Evolutionary conservation across 768 basidiomycete species (phyloP).

Genomic region (Lactarius vividus): DNA sequence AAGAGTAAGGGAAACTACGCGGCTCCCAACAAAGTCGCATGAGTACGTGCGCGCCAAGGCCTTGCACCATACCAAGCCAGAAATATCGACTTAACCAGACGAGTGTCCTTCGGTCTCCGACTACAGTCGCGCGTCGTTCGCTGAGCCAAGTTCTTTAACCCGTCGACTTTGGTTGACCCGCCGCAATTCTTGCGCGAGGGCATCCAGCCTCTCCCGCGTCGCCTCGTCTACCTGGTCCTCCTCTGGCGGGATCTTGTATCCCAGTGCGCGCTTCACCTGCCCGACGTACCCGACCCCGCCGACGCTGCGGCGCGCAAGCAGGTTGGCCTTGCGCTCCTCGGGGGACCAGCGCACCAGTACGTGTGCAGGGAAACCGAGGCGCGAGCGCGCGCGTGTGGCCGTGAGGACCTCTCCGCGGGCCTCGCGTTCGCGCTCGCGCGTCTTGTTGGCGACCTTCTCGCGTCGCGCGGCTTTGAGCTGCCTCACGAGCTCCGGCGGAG

Average conservation of each 20-base stretch:
- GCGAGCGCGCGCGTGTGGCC: slow-evolving; percentile 45
- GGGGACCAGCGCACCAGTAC: slow-evolving; percentile 52
- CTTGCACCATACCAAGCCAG: too few relatives aligned
- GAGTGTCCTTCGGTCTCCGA: background rate
- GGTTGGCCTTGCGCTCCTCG: slow-evolving; percentile 47
- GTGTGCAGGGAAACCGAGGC: slow-evolving; percentile 63
- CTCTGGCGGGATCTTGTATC: slow-evolving; percentile 45
- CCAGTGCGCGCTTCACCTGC: slow-evolving; percentile 54
- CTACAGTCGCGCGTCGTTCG: background rate
- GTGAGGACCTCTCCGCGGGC: slow-evolving; percentile 57
- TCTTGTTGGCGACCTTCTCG: slow-evolving; percentile 63
- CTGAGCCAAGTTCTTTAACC: background rate
- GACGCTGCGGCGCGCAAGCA: slow-evolving; percentile 46
- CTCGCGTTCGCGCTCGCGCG: slow-evolving; percentile 57
- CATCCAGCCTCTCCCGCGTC: slow-evolving; percentile 32
- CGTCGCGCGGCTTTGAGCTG: slow-evolving; percentile 54
- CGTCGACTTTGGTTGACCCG: slow-evolving; percentile 34
- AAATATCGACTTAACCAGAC: background rate
- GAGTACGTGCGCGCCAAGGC: too few relatives aligned
- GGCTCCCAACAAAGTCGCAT: too few relatives aligned
- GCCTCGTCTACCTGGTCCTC: slow-evolving; percentile 36
- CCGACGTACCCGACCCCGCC: slow-evolving; percentile 73
- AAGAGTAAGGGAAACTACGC: too few relatives aligned
- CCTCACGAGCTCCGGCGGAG: slow-evolving; percentile 48
- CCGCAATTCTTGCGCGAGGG: slow-evolving; percentile 32